Evolutionary conservation across 2,329 filamentous ascomycete species (phyloP), one percentile per base, ranked within the genome.

Genomic region (Dothistroma septosporum): DNA sequence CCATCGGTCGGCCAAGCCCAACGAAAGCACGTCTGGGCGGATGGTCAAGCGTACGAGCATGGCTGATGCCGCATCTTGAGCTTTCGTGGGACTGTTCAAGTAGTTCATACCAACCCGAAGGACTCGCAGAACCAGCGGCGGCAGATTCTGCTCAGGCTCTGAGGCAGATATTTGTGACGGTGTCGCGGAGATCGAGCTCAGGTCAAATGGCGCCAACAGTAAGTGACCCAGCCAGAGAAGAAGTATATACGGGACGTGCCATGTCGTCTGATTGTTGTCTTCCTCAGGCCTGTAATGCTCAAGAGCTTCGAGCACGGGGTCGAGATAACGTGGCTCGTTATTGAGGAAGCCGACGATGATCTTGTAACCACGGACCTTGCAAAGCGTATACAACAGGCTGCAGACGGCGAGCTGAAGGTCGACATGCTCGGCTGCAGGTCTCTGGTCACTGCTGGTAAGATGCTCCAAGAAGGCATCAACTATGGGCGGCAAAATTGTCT

Each of bases 331-430:
- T 1, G 92, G 88, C 74, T 97, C 94, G 65, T 94, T 96, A 72
- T 90, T 93, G 66, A 99, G 80, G 72, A 97, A 97, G 47, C 91
- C 86, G 56, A 92, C 87, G 68, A 99, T 88, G 55, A 99, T 88
- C 75, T 97, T 97, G 73, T 94, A 87, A 24, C 94, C 93, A 57
- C 94, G 85, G 55, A 97, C 88, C 76, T 99, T 99, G 81, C 92
- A 97, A 62, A 99, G 88, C 0, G 88, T 88, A 73, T 97, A 97
- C 37, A 99, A 76, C 1, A 97, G 80, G 63, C 83, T 85, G 73
- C 88, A 91, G 58, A 96, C 86, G 4, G 91, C 92, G 62, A 83
- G 82, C 24, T 87, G 83, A 0, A 91, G 76, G 68, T 71, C 46
- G 70, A 67, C 35, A 70, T 76, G 57, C 3, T 58, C 12, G 1